These are phyloP conservation scores for Auricularia heimuer DNA, from an alignment of 768 basidiomycete species.

Conservation along the genomic window DNA sequence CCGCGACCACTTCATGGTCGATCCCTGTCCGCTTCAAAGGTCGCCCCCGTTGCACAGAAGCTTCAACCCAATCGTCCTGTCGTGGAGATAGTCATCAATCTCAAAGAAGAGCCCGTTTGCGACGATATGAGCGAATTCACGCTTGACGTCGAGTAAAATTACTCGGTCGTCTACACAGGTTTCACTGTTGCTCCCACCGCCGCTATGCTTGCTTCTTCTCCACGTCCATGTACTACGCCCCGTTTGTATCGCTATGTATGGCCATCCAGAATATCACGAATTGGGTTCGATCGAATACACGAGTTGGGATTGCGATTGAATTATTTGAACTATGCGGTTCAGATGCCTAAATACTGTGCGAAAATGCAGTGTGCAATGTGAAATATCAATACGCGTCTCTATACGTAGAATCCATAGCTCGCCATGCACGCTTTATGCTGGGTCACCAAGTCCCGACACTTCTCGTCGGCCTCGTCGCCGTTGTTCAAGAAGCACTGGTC, in stretches of 20 bases:
- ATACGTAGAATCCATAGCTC: constrained; percentile 73
- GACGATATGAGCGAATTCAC: neutral
- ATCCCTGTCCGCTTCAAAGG: no score
- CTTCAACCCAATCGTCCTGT: neutral
- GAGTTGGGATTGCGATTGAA: neutral
- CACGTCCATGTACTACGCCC: neutral
- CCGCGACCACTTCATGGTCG: no score
- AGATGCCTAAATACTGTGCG: neutral
- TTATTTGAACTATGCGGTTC: neutral
- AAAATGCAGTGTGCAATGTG: neutral
- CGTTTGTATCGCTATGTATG: neutral
- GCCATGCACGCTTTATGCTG: constrained; percentile 89
- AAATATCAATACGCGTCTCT: no score
- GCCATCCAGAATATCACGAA: neutral
- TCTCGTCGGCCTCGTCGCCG: constrained; percentile 57
- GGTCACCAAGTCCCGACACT: constrained; percentile 72
- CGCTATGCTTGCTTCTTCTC: neutral
- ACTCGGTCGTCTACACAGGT: neutral
- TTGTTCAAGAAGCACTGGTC: constrained; percentile 89
- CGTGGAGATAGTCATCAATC: neutral
- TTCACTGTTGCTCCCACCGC: no score
- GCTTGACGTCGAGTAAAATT: neutral
- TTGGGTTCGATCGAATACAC: neutral
- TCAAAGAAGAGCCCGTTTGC: neutral
- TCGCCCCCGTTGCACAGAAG: no score